Percentiles rank a stretch among this genome's conserved stretches.
Conservation (phyloP, 2,329 filamentous ascomycete genomes). For the Botrytis pseudocinerea region DNA sequence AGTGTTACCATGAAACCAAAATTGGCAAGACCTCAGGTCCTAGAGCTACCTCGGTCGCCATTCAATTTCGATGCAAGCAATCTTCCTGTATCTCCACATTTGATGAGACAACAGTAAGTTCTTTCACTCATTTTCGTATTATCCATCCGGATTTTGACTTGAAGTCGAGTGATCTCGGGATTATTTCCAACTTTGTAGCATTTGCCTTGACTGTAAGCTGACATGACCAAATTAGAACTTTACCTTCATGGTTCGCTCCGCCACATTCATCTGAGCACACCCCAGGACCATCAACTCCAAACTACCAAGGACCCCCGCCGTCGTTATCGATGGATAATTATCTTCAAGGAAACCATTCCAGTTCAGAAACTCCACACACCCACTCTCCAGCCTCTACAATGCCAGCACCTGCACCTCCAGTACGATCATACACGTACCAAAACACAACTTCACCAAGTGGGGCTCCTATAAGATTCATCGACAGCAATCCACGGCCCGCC, state of each 20-base stretch:
- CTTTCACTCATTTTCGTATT: not conserved
- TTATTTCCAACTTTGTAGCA: conserved; percentile 1
- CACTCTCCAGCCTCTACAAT: conserved; percentile 29
- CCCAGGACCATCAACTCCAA: conserved; percentile 33
- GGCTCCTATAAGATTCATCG: conserved; percentile 33
- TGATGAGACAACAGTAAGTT: conserved; percentile 40
- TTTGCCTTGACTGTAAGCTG: conserved; percentile 12
- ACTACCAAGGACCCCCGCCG: conserved; percentile 30
- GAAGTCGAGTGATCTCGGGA: not conserved
- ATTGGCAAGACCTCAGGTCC: conserved; percentile 32
- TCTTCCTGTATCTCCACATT: conserved; percentile 37
- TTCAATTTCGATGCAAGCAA: conserved; percentile 41
- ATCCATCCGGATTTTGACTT: not conserved
- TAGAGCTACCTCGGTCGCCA: conserved; percentile 38
- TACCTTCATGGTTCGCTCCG: conserved; percentile 33
- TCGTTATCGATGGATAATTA: conserved; percentile 34
- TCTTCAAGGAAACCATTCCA: conserved; percentile 35
- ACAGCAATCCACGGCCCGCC: conserved; percentile 39
- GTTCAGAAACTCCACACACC: conserved; percentile 30
- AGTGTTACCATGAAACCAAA: conserved; percentile 31
- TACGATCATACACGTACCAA: conserved; percentile 23
- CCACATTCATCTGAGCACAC: conserved; percentile 36
- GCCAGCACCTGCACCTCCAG: conserved; percentile 19
- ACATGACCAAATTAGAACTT: conserved; percentile 24
- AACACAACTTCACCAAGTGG: conserved; percentile 20